phyloP scores from a whole-genome alignment of 495 filamentous ascomycete genomes.

The Haplographium delicatum region DNA sequence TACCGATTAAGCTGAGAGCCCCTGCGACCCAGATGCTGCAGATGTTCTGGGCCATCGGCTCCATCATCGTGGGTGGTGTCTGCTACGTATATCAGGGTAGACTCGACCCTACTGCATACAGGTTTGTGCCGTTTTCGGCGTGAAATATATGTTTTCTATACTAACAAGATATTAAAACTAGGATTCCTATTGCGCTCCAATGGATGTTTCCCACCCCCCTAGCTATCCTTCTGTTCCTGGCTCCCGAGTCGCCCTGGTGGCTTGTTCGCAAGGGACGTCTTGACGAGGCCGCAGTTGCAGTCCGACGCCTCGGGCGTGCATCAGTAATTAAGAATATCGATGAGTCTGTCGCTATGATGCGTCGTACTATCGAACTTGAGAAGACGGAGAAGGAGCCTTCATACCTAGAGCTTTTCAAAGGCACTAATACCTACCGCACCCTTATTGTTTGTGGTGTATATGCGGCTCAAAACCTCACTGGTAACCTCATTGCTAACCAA shows the following conservation, averaged over 20 bases:
- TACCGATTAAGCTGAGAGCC: conserved; percentile 13
- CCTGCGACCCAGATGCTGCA: conserved; percentile 34
- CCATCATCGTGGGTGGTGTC: conserved; percentile 59
- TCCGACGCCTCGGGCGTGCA: conserved; percentile 43
- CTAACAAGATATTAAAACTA: conserved; percentile 37
- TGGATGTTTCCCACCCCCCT: conserved; percentile 51
- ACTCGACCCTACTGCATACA: conserved; percentile 7
- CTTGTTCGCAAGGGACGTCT: conserved; percentile 51
- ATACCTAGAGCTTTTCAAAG: conserved; percentile 50
- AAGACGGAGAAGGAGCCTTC: conserved; percentile 43
- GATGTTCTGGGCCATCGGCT: conserved; percentile 65
- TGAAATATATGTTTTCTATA: conserved; percentile 12
- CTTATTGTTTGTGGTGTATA: conserved; percentile 48
- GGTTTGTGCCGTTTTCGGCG: conserved; percentile 30
- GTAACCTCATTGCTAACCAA: conserved; percentile 49
- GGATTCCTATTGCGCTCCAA: conserved; percentile 50
- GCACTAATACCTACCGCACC: conserved; percentile 47
- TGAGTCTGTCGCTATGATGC: conserved; percentile 45
- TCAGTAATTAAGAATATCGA: conserved; percentile 28
- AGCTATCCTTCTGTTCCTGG: conserved; percentile 34
- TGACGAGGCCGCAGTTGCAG: conserved; percentile 41
- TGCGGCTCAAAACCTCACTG: conserved; percentile 43
- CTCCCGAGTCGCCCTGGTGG: conserved; percentile 48
- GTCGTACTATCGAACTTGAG: conserved; percentile 59
- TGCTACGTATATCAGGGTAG: conserved; percentile 22